Evolutionary conservation across 139 green algal species (phyloP).

Genomic region (Micractinium sp.): DNA sequence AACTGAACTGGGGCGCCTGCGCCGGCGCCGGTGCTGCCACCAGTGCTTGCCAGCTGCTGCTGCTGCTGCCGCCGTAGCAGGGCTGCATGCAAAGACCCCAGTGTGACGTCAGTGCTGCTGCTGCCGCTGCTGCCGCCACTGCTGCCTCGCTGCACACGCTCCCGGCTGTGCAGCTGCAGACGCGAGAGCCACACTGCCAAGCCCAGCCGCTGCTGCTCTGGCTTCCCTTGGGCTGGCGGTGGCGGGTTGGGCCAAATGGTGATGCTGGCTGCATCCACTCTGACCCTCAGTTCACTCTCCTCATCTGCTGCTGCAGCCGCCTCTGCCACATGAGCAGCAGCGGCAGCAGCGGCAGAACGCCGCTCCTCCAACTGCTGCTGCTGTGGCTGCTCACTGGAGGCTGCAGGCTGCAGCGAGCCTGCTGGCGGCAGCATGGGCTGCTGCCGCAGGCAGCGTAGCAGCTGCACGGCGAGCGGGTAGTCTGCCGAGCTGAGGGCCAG

Average conservation of each 20-base stretch:
- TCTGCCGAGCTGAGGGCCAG: background rate
- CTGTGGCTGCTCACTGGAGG: background rate
- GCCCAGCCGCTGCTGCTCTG: background rate
- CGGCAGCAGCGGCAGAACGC: background rate
- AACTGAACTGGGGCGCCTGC: background rate
- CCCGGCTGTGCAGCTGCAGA: background rate
- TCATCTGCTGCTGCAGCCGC: background rate
- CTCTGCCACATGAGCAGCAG: background rate
- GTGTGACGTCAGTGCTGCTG: background rate
- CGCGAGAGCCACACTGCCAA: slow-evolving; percentile 12
- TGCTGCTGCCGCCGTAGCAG: background rate
- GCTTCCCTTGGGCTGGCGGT: background rate
- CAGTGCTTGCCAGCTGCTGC: background rate
- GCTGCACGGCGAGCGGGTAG: background rate
- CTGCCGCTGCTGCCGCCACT: background rate
- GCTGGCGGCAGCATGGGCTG: slow-evolving; percentile 22
- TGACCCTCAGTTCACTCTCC: background rate
- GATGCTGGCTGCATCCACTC: background rate
- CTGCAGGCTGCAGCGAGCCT: background rate
- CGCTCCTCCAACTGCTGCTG: background rate
- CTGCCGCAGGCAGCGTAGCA: slow-evolving; percentile 21
- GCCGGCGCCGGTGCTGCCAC: background rate
- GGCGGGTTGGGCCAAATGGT: background rate
- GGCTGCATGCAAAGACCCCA: background rate
- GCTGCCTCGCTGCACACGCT: background rate